phyloP scores from a whole-genome alignment of 176 grass and related monocot genomes.

The Bonia amplexicaulis region DNA sequence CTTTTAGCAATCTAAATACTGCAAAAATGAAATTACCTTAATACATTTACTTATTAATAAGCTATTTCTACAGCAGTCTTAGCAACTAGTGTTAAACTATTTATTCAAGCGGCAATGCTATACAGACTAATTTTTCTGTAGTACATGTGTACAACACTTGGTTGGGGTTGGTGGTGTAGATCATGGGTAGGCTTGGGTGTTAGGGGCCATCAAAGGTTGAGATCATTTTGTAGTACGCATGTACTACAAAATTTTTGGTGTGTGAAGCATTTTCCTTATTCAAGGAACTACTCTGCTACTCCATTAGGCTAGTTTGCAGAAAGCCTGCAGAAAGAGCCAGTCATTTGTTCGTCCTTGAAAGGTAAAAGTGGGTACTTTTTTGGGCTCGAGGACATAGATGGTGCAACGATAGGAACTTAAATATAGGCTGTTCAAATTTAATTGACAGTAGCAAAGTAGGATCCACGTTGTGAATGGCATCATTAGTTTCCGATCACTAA shows the following conservation, averaged over 20 bases:
- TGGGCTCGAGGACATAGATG: neutral
- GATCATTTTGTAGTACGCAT: too few relatives aligned
- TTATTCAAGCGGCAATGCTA: neutral
- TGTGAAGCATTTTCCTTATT: neutral
- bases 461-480: neutral
- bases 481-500: neutral
- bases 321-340: neutral
- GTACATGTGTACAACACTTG: too few relatives aligned
- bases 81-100: neutral
- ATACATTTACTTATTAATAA: neutral
- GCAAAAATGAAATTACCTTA: neutral
- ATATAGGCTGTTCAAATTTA: neutral
- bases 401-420: neutral
- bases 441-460: constrained; percentile 10
- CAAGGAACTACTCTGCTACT: neutral
- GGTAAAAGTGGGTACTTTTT: neutral
- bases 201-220: too few relatives aligned
- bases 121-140: too few relatives aligned
- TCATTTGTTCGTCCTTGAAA: constrained; percentile 7
- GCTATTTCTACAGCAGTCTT: neutral
- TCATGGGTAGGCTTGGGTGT: too few relatives aligned
- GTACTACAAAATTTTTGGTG: too few relatives aligned
- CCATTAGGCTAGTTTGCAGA: constrained; percentile 4
- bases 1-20: neutral
- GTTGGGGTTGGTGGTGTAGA: too few relatives aligned